phyloP scores from a whole-genome alignment of 2,329 filamentous ascomycete species.

The Xylaria sp. region DNA sequence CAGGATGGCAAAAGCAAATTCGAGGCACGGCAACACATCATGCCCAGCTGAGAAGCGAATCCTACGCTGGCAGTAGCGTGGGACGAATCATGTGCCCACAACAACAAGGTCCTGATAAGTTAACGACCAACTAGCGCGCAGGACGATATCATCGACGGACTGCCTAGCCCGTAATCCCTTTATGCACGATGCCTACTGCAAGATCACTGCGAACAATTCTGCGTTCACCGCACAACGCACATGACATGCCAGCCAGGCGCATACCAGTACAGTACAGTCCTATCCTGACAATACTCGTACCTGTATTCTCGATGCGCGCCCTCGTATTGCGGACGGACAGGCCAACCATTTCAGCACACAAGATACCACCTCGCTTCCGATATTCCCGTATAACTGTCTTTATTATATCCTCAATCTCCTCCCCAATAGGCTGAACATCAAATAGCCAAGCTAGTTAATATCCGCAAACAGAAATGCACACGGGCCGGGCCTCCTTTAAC shows the following conservation, averaged over 20 bases:
- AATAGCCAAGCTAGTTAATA: slow-evolving; percentile 4
- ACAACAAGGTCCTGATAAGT: slow-evolving; percentile 16
- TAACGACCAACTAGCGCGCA: slow-evolving; percentile 27
- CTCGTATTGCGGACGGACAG: slow-evolving; percentile 1
- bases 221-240: neutral
- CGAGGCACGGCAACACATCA: slow-evolving; percentile 26
- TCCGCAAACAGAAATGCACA: slow-evolving; percentile 16
- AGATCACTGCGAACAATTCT: slow-evolving; percentile 26
- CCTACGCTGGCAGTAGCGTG: slow-evolving; percentile 29
- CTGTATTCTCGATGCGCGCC: slow-evolving; percentile 3
- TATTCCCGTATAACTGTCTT: slow-evolving; percentile 9
- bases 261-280: neutral
- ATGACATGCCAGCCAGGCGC: slow-evolving; percentile 1
- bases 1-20: slow-evolving; percentile 29
- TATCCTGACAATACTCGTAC: slow-evolving; percentile 7
- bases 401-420: slow-evolving; percentile 18
- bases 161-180: slow-evolving; percentile 26
- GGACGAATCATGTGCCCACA: slow-evolving; percentile 34
- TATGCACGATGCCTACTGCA: slow-evolving; percentile 27
- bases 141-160: slow-evolving; percentile 30
- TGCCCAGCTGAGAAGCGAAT: slow-evolving; percentile 34
- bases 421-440: slow-evolving; percentile 23
- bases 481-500: neutral
- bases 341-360: slow-evolving; percentile 17
- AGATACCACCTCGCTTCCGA: slow-evolving; percentile 17